These are phyloP conservation scores for Leccinum subfulvum DNA, from an alignment of 1,284 basidiomycete genomes.

Conservation along the genomic window DNA sequence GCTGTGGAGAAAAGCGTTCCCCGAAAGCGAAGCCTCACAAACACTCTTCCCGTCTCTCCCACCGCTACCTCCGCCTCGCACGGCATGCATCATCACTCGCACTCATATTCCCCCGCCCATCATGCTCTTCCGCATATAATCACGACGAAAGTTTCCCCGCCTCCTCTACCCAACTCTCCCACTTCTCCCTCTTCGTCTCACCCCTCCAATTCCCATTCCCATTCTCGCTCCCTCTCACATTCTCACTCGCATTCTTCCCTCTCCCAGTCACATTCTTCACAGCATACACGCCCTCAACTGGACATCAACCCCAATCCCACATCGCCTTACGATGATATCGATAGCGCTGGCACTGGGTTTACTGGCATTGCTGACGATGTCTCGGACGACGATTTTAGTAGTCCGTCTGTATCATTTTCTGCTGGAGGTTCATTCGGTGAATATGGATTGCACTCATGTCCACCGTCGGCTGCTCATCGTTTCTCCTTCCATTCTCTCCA, in stretches of 20 bases:
- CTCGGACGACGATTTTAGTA: conserved; percentile 30
- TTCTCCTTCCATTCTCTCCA: conserved; percentile 1
- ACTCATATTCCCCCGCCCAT: conserved; percentile 23
- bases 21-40: conserved; percentile 62
- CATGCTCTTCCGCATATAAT: conserved; percentile 28
- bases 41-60: conserved; percentile 34
- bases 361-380: conserved; percentile 22
- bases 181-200: conserved; percentile 28
- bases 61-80: conserved; percentile 15
- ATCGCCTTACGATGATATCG: conserved; percentile 31
- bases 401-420: conserved; percentile 20
- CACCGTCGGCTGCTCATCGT: neutral
- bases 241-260: conserved; percentile 31
- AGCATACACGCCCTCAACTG: conserved; percentile 16
- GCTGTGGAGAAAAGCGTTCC: conserved; percentile 47
- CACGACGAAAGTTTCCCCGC: conserved; percentile 31
- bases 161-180: conserved; percentile 24
- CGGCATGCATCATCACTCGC: conserved; percentile 24
- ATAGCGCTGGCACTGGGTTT: conserved; percentile 17
- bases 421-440: conserved; percentile 16
- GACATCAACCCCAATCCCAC: conserved; percentile 24
- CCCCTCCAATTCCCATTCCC: conserved; percentile 32
- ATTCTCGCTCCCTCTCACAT: conserved; percentile 19
- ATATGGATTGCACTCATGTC: neutral
- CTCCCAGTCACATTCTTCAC: conserved; percentile 31